Evolutionary conservation across 2,329 filamentous ascomycete genomes (phyloP), one percentile per base, ranked within the genome.

Genomic region (Claviceps maximensis): DNA sequence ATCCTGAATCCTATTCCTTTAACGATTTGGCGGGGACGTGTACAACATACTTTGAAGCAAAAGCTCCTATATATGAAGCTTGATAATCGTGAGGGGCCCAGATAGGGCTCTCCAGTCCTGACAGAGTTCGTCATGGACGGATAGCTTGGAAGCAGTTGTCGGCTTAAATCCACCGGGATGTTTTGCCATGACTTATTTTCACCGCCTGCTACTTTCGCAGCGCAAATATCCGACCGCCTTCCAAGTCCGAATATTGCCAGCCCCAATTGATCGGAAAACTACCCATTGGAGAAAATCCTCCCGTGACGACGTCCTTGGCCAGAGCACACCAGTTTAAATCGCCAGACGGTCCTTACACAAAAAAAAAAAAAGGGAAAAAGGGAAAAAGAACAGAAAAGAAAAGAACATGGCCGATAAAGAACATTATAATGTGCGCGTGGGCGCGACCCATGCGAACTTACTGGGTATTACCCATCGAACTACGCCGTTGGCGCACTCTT

Each of bases 391-490:
- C 10, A n/a, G n/a, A n/a, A n/a, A n/a, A n/a, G n/a, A n/a, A n/a
- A n/a, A n/a, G n/a, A n/a, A 12, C 8, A 69, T 70, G 68, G 57
- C 61, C 3, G 66, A 68, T 2, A 62, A 62, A 51, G 54, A 60
- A 40, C 60, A 64, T 42, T 63, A 65, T 27, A 58, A 60, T 46
- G 57, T 58, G 49, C 67, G 68, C 42, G 62, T 58, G 15, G 62
- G 61, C 51, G 62, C 65, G 17, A 63, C 66, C 19, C 63, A 69
- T 44, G 65, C 65, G 8, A 65, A 58, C 47, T 62, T 65, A 7
- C 61, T 72, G 47, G 70, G 70, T 48, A 71, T 72, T 47, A 69
- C 68, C 8, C 63, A 70, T 52, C 65, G 69, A 36, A 64, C 68
- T 23, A 71, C 69, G 44, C 68, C 69, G 17, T 60, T 71, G 15